These are phyloP conservation scores for Colletotrichum zoysiae DNA, from an alignment of 2,329 filamentous ascomycete genomes.

Conservation along the genomic window DNA sequence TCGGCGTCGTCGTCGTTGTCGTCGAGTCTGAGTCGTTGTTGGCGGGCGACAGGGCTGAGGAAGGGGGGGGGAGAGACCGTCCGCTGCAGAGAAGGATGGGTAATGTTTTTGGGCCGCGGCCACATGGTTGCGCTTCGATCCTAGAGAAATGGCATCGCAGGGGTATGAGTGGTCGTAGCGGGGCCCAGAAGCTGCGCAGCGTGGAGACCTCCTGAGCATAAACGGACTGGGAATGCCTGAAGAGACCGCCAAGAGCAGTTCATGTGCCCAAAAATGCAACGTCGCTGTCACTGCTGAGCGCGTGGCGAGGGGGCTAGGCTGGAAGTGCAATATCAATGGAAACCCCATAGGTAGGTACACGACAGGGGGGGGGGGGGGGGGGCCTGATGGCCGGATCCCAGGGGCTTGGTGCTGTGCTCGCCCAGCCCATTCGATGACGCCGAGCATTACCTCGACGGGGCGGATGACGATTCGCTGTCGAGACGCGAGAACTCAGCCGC, in stretches of 20 bases:
- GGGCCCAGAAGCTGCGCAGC: constrained; percentile 19
- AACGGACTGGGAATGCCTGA: constrained; percentile 23
- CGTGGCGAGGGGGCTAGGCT: constrained; percentile 34
- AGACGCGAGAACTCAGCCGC: neutral
- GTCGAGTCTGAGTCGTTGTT: constrained; percentile 12
- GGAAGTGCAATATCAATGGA: constrained; percentile 34
- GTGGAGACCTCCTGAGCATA: constrained; percentile 17
- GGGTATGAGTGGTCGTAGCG: constrained; percentile 25
- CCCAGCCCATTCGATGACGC: constrained; percentile 19
- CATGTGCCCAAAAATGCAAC: constrained; percentile 30
- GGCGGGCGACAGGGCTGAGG: constrained; percentile 22
- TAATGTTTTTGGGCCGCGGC: constrained; percentile 35
- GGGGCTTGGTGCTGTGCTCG: constrained; percentile 30
- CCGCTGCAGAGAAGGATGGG: constrained; percentile 32
- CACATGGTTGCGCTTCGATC: constrained; percentile 22
- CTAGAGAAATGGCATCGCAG: constrained; percentile 37
- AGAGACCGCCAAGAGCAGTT: constrained; percentile 33
- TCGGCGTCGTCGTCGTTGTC: constrained; percentile 24
- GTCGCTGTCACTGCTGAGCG: constrained; percentile 25
- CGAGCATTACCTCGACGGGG: constrained; percentile 5
- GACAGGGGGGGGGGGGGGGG: constrained; percentile 5
- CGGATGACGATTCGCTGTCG: constrained; percentile 23
- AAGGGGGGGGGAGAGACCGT: constrained; percentile 26
- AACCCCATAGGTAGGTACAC: constrained; percentile 2
- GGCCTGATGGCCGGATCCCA: constrained; percentile 14